Conservation (phyloP, 2,329 filamentous ascomycete species). For the Pseudocercospora fuligena region DNA sequence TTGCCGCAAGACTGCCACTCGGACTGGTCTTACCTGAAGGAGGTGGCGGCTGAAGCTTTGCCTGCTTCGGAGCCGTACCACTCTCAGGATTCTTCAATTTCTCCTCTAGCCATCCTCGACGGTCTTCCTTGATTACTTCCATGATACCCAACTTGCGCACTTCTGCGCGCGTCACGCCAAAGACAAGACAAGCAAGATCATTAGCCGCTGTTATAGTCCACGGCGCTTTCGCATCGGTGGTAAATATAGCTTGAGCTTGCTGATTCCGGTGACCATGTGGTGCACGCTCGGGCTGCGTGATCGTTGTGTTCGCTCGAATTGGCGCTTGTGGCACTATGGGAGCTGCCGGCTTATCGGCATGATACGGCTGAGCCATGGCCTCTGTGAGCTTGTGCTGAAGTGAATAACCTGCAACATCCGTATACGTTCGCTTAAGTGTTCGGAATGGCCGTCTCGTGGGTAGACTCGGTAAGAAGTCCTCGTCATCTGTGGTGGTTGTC, state of each 20-base stretch:
- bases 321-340: constrained; percentile 42
- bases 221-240: constrained; percentile 85
- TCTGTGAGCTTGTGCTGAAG: constrained; percentile 85
- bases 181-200: constrained; percentile 94
- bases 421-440: constrained; percentile 80
- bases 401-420: constrained; percentile 75
- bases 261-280: constrained; percentile 86
- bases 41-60: constrained; percentile 28
- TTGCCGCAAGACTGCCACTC: constrained; percentile 56
- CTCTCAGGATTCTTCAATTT: constrained; percentile 72
- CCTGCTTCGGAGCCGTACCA: constrained; percentile 30
- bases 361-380: constrained; percentile 80
- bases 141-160: constrained; percentile 93
- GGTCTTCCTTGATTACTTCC: constrained; percentile 89
- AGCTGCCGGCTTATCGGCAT: constrained; percentile 58
- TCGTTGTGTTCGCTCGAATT: constrained; percentile 40
- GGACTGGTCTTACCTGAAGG: constrained; percentile 43
- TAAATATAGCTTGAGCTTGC: constrained; percentile 97
- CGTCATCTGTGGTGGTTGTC: constrained; percentile 24
- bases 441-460: constrained; percentile 51
- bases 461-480: constrained; percentile 32
- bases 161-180: constrained; percentile 96
- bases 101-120: constrained; percentile 84
- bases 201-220: constrained; percentile 98
- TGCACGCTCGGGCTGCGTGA: constrained; percentile 47